These are phyloP conservation scores for Coemansia sp. DNA, from an alignment of 192 early-diverging fungal species.

Conservation along the genomic window DNA sequence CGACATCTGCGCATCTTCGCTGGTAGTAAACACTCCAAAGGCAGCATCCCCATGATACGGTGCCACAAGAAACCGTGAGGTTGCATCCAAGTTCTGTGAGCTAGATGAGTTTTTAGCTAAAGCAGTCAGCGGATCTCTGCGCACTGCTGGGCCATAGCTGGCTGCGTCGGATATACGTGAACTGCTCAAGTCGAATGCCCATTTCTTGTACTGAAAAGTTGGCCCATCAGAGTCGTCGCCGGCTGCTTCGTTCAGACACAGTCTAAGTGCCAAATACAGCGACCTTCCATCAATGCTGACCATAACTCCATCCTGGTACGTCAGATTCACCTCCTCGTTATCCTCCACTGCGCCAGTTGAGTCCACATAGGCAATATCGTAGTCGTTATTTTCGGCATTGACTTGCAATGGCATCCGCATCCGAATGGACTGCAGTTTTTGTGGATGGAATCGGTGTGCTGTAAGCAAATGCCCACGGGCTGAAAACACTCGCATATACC, in stretches of 20 bases:
- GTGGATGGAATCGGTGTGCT: slow-evolving; percentile 34
- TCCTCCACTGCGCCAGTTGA: slow-evolving; percentile 9
- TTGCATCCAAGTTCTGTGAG: slow-evolving; percentile 28
- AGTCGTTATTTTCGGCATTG: slow-evolving; percentile 2
- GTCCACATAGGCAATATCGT: background rate
- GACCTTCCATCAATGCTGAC: slow-evolving; percentile 41
- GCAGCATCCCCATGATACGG: slow-evolving; percentile 42
- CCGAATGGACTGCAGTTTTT: slow-evolving; percentile 30
- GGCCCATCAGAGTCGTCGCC: slow-evolving; percentile 19
- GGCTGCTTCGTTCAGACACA: slow-evolving; percentile 36
- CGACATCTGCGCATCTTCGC: slow-evolving; percentile 29
- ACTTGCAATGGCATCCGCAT: slow-evolving; percentile 32
- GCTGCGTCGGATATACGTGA: slow-evolving; percentile 35
- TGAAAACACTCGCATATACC: slow-evolving; percentile 41
- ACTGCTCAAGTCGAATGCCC: slow-evolving; percentile 34
- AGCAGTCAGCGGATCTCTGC: slow-evolving; percentile 26
- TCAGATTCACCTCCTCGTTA: slow-evolving; percentile 36
- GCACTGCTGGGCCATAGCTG: slow-evolving; percentile 33
- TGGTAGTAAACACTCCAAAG: slow-evolving; percentile 47
- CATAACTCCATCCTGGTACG: slow-evolving; percentile 40
- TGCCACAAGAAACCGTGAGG: slow-evolving; percentile 44
- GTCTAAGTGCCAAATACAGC: slow-evolving; percentile 39
- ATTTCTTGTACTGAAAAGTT: slow-evolving; percentile 48
- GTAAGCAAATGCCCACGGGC: slow-evolving; percentile 38
- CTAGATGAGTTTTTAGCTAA: slow-evolving; percentile 34